Base-by-base conservation (phyloP, 345 rosid species). In the Lepidium africanum region DNA sequence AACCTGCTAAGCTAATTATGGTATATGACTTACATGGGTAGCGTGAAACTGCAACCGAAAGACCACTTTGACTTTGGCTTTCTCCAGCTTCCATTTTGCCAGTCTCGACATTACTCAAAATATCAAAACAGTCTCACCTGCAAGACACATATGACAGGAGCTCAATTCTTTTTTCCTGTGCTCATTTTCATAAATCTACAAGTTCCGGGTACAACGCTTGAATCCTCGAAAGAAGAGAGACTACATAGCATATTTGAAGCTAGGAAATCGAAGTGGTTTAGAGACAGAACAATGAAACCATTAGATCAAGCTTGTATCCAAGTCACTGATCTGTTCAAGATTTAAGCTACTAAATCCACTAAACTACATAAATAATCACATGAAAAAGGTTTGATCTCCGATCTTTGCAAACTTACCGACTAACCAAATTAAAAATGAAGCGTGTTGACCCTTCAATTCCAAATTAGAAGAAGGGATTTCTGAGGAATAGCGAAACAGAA, bases 11-110 rank as follows among this genome's bases (percentile, higher is more conserved):
- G 56, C 5, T 48, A 11, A 37, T 14, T 8, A 46, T n/a, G n/a
- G n/a, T 25, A 19, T 5, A 58, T 35, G 69, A 82, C 96, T 80
- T 87, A 93, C 99, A 81, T 93, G 92, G 8, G 96, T 93, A 63
- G 99, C 97, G 71, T 93, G 95, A 71, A 93, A 93, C 63, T 90
- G 99, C 45, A 93, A 83, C 37, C 99, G 87, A 76, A 93, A 93
- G 60, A 93, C 98, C 39, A 93, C 96, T 81, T 93, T 93, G 33
- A 85, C 86, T 87, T 93, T 93, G 42, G 91, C 87, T 82, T 93
- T 93, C 86, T 93, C 99, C 55, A 81, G 75, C 81, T 86, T 88
- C 99, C 96, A 91, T 84, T 78, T 90, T 5, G 91, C 61, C 43
- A 81, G 62, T 79, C 95, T 90, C 71, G 97, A 93, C 99, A 93